Percentiles rank a stretch among this genome's conserved stretches.
phyloP scores from a whole-genome alignment of 495 filamentous ascomycete genomes.

The Geoglossum glabrum region DNA sequence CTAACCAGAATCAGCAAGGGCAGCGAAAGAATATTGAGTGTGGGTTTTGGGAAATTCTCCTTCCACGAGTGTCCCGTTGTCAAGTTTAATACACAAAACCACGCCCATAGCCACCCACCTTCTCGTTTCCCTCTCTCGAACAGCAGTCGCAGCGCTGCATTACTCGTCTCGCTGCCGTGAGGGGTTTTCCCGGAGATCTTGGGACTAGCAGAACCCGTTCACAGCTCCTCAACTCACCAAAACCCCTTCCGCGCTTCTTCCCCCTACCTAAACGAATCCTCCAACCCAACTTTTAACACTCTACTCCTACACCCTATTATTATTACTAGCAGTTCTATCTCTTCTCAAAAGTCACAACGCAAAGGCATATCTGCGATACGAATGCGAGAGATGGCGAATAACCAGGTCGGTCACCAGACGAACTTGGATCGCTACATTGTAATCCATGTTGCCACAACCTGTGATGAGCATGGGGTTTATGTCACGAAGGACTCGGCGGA shows the following conservation, averaged over 20 bases:
- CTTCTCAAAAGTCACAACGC: not conserved
- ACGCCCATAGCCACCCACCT: not conserved
- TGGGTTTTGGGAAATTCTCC: not conserved
- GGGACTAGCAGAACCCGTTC: not conserved
- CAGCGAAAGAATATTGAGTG: not conserved
- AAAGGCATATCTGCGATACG: not conserved
- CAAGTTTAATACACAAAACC: not conserved
- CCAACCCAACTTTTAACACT: not conserved
- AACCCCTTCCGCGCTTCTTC: not conserved
- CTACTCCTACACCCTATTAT: not conserved
- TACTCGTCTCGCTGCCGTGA: not conserved
- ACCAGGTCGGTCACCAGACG: constrained; percentile 15
- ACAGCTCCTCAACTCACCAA: not conserved
- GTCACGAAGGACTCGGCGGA: constrained; percentile 98
- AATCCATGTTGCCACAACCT: constrained; percentile 95
- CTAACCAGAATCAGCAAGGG: not conserved
- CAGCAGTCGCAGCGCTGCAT: not conserved
- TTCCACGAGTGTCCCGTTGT: not conserved
- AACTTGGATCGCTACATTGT: constrained; percentile 91
- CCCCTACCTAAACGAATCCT: not conserved
- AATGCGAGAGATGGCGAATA: constrained; percentile 16
- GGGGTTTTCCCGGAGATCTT: not conserved
- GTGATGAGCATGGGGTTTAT: constrained; percentile 97
- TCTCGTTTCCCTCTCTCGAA: not conserved
- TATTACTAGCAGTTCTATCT: not conserved